Evolutionary conservation across 225 moss, liverwort and hornwort genomes (phyloP).

Genomic region (Bryum argenteum): DNA sequence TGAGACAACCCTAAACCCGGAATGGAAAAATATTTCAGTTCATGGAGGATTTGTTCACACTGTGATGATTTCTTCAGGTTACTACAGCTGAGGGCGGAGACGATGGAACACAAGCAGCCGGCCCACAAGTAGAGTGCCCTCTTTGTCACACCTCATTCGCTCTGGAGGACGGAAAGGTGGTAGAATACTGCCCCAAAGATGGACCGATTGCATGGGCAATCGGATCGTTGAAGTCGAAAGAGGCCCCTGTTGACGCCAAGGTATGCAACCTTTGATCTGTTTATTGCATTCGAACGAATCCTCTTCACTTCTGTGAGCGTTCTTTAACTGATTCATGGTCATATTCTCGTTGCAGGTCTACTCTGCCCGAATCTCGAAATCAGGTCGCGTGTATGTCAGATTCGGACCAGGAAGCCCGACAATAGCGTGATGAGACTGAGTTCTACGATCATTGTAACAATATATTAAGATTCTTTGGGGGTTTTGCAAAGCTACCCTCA

Average conservation of each 20-base stretch:
- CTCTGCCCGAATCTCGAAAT: constrained; percentile 72
- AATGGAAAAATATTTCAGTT: not conserved
- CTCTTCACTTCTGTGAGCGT: not conserved
- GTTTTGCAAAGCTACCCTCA: constrained; percentile 12
- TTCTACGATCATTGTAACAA: constrained; percentile 30
- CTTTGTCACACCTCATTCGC: constrained; percentile 84
- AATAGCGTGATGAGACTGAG: constrained; percentile 26
- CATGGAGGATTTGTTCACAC: not conserved
- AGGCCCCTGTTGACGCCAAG: constrained; percentile 55
- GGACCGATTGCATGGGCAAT: constrained; percentile 79
- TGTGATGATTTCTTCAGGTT: constrained; percentile 35
- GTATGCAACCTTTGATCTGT: constrained; percentile 26
- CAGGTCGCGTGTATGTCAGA: constrained; percentile 73
- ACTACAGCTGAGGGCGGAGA: constrained; percentile 39
- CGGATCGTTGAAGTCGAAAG: constrained; percentile 73
- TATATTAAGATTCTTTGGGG: constrained; percentile 24
- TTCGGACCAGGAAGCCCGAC: constrained; percentile 42
- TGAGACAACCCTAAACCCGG: constrained; percentile 26
- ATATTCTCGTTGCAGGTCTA: constrained; percentile 57
- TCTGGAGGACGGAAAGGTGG: constrained; percentile 63
- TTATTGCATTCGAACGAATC: too few species aligned
- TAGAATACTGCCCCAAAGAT: constrained; percentile 77
- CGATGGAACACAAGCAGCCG: constrained; percentile 30
- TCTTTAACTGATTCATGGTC: not conserved
- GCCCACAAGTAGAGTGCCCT: constrained; percentile 72